Base-by-base conservation (phyloP, 2,329 filamentous ascomycete species). In the Cercospora sp. region DNA sequence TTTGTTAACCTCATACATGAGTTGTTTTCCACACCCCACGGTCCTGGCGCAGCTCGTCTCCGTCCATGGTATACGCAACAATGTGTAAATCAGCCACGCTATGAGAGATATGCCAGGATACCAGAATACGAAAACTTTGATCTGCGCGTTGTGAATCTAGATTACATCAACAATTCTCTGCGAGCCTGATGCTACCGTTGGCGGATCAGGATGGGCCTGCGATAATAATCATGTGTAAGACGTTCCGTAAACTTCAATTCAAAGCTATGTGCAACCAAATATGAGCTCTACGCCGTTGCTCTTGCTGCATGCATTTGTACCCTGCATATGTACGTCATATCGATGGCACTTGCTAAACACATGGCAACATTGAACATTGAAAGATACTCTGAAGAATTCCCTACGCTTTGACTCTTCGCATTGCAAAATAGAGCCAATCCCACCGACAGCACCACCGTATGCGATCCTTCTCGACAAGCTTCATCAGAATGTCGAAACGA, bases 401-500 rank as follows among this genome's bases (percentile, higher is more conserved):
- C 28, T 7, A 28, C 7, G 7, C 28, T 28, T 28, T 28, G 28
- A 28, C 28, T 28, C 28, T 28, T 28, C 28, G 20, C 60, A n/a
- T 23, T 26, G 18, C 26, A 62, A n/a, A 30, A 10, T 2, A 20
- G 26, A 13, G 23, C 7, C 3, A n/a, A 20, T 30, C 28, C 36
- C 23, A 45, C 10, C 1, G n/a, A 30, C 26, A 28, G 8, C 10
- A 23, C 13, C 16, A 59, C 20, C 23, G 13, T 36, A 71, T 69
- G 67, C 69, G 67, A 65, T 45, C 8, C 45, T 71, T 68, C 23
- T 66, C 67, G 23, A 59, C 62, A 3, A 59, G 31, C 13, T 42
- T 64, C 18, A 45, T 48, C 64, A 72, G 40, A 23, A 72, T 72
- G 70, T 70, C 66, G 51, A 72, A 72, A 57, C 23, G 70, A 64